Conservation (phyloP, 2,329 filamentous ascomycete genomes). For the Penicillium sp. region DNA sequence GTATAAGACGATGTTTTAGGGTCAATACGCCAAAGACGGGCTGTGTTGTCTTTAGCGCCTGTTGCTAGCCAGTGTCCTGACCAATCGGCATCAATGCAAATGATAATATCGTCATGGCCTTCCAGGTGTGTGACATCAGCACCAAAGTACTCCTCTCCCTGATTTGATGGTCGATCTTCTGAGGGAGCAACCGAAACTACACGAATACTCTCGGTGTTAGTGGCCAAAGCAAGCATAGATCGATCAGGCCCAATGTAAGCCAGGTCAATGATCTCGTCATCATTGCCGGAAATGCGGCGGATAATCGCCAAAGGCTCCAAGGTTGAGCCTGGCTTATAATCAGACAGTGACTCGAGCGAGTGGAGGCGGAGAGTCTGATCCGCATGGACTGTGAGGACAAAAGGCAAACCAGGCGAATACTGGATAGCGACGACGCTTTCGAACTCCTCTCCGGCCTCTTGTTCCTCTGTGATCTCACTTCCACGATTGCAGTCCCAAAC, state of each 20-base stretch:
- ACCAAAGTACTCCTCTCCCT: conserved; percentile 67
- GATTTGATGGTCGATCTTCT: conserved; percentile 30
- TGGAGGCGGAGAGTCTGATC: conserved; percentile 86
- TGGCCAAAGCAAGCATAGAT: conserved; percentile 82
- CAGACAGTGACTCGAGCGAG: conserved; percentile 44
- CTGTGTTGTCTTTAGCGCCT: conserved; percentile 94
- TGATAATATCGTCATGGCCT: conserved; percentile 93
- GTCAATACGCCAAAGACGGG: conserved; percentile 85
- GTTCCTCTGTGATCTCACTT: conserved; percentile 73
- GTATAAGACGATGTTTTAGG: conserved; percentile 68
- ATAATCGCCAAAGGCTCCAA: conserved; percentile 60
- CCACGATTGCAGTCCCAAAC: conserved; percentile 79
- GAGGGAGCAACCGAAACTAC: conserved; percentile 66
- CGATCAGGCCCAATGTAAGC: conserved; percentile 78
- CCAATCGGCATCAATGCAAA: conserved; percentile 92
- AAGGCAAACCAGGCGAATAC: conserved; percentile 62
- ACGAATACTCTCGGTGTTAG: conserved; percentile 90
- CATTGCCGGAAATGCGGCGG: conserved; percentile 86
- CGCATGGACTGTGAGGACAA: conserved; percentile 77
- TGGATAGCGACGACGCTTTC: conserved; percentile 71
- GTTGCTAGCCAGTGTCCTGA: conserved; percentile 96
- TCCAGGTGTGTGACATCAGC: conserved; percentile 82
- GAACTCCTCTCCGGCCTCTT: conserved; percentile 58
- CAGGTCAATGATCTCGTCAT: conserved; percentile 96
- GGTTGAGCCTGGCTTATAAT: conserved; percentile 40